Conservation (phyloP, 495 filamentous ascomycete genomes). For the Annulohypoxylon bovei region DNA sequence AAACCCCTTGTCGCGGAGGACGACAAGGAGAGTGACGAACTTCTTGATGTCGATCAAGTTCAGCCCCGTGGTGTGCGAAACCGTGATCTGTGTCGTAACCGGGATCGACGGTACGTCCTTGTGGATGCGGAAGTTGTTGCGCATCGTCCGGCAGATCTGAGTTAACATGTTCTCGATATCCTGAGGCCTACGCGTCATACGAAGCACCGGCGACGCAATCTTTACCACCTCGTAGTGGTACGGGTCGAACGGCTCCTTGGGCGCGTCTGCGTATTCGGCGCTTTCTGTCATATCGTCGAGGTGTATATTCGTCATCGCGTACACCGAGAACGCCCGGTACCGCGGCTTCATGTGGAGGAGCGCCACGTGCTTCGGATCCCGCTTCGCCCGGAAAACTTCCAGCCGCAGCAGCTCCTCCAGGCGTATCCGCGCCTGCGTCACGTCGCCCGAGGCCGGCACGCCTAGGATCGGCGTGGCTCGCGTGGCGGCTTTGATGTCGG, state of each 20-base stretch:
- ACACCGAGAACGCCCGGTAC: constrained; percentile 31
- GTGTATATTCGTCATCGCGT: not conserved
- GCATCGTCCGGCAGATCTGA: constrained; percentile 2
- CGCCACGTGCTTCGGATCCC: constrained; percentile 1
- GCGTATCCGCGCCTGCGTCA: not conserved
- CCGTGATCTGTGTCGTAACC: constrained; percentile 13
- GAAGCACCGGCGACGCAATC: constrained; percentile 26
- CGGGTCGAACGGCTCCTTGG: not conserved
- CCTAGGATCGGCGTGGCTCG: not conserved
- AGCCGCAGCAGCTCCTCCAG: not conserved
- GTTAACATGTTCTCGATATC: not conserved
- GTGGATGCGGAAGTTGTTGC: constrained; percentile 28
- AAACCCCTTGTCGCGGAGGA: not conserved
- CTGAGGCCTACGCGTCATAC: not conserved
- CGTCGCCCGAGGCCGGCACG: not conserved
- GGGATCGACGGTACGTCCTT: constrained; percentile 5
- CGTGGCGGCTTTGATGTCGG: not conserved
- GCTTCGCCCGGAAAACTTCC: not conserved
- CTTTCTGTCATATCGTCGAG: not conserved
- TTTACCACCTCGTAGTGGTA: constrained; percentile 23
- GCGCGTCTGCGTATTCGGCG: not conserved
- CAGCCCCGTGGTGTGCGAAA: constrained; percentile 8
- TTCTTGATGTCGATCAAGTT: constrained; percentile 24
- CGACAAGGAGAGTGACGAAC: not conserved
- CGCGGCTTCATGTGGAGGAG: constrained; percentile 18